Conservation (phyloP, 2,329 filamentous ascomycete genomes). For the Colletotrichum australisinense region DNA sequence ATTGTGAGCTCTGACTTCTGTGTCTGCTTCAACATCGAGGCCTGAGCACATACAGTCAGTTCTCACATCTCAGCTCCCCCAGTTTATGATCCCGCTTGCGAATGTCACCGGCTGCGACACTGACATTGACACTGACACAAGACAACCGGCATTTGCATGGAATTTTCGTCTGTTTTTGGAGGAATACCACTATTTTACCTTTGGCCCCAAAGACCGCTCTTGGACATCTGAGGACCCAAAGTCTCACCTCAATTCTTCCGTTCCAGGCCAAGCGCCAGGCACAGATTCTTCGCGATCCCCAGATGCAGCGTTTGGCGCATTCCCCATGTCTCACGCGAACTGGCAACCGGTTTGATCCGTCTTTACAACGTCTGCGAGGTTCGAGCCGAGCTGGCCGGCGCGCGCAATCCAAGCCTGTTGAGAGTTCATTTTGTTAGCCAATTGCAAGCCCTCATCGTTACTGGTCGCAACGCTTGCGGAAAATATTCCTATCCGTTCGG, state of each 20-base stretch:
- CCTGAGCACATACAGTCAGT: background rate
- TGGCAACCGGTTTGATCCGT: slow-evolving; percentile 42
- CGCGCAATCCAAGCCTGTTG: slow-evolving; percentile 42
- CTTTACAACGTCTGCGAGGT: slow-evolving; percentile 41
- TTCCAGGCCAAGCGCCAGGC: slow-evolving; percentile 20
- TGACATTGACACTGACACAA: background rate
- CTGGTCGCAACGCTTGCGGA: background rate
- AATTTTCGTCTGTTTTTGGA: background rate
- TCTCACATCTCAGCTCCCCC: too few relatives aligned
- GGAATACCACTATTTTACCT: background rate
- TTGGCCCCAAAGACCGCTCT: background rate
- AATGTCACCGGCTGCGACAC: background rate
- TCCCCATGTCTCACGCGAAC: slow-evolving; percentile 35
- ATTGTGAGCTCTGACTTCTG: background rate
- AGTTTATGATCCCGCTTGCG: background rate
- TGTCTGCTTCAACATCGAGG: background rate
- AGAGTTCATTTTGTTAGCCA: background rate
- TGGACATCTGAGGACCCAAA: background rate
- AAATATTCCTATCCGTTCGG: background rate
- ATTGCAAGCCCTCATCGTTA: background rate
- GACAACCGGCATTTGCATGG: background rate
- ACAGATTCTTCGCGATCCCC: slow-evolving; percentile 2
- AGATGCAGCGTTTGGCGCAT: background rate
- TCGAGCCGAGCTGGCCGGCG: slow-evolving; percentile 41
- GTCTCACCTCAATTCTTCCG: background rate